Conservation (phyloP, 2,329 filamentous ascomycete species). For the Diaporthe sp. region DNA sequence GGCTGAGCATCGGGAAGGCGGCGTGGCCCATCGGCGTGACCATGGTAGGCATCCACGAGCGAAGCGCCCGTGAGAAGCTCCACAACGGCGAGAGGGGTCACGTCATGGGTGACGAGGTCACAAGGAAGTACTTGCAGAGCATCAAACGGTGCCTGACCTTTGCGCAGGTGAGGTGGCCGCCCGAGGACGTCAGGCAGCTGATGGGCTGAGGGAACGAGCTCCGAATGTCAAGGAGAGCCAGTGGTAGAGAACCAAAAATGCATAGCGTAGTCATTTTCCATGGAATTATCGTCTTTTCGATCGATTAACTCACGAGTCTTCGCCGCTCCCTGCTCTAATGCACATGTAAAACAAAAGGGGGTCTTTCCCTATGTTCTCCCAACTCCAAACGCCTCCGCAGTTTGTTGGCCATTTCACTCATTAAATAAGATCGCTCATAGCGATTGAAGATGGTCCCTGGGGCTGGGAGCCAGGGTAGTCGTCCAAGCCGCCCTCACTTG, state of each 20-base stretch:
- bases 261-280: slow-evolving; percentile 12
- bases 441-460: not conserved
- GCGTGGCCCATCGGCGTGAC: slow-evolving; percentile 99
- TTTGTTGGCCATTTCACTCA: not conserved
- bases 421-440: slow-evolving; percentile 14
- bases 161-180: slow-evolving; percentile 96
- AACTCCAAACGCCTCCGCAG: slow-evolving; percentile 41
- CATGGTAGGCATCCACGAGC: slow-evolving; percentile 99
- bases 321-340: not conserved
- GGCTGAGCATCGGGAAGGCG: slow-evolving; percentile 94
- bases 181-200: slow-evolving; percentile 90
- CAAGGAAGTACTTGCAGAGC: slow-evolving; percentile 95
- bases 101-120: slow-evolving; percentile 97
- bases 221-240: not conserved
- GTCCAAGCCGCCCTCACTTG: not conserved
- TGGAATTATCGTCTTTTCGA: not conserved
- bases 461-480: slow-evolving; percentile 23
- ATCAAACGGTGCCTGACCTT: slow-evolving; percentile 98
- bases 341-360: slow-evolving; percentile 22
- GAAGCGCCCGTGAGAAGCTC: slow-evolving; percentile 93
- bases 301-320: not conserved
- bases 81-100: slow-evolving; percentile 91
- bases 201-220: slow-evolving; percentile 81
- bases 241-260: not conserved
- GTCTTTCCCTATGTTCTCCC: not conserved